A percentile compares a stretch with the other conserved stretches of the same genome.
These are phyloP conservation scores for Labyrinthula sp. DNA, from an alignment of 352 stramenopile genomes.

Conservation along the genomic window DNA sequence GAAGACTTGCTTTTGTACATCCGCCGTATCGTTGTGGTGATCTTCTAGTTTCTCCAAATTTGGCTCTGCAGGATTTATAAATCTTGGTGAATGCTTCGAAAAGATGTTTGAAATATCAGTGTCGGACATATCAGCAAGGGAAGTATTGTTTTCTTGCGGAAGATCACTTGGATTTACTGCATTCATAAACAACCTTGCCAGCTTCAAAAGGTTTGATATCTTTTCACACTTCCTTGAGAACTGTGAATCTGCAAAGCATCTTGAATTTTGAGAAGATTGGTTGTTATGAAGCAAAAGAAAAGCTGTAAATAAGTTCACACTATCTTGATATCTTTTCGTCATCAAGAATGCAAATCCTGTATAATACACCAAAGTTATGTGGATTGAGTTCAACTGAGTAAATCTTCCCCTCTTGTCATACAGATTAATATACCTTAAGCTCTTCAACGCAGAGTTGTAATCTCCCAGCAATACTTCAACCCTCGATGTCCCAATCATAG, in stretches of 20 bases:
- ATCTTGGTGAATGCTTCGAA: conserved; percentile 73
- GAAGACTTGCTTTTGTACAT: conserved; percentile 51
- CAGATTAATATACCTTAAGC: conserved; percentile 59
- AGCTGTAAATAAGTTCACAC: conserved; percentile 40
- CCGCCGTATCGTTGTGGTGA: conserved; percentile 38
- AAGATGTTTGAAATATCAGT: conserved; percentile 61
- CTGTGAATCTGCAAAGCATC: conserved; percentile 56
- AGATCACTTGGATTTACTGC: conserved; percentile 46
- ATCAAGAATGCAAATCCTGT: conserved; percentile 87
- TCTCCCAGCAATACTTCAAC: conserved; percentile 86
- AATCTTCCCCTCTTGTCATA: conserved; percentile 63
- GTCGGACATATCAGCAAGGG: conserved; percentile 39
- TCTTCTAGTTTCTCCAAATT: conserved; percentile 19
- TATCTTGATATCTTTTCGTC: conserved; percentile 79
- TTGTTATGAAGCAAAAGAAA: conserved; percentile 61
- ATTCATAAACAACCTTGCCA: conserved; percentile 62
- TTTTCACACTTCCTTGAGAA: conserved; percentile 80
- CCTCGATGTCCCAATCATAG: conserved; percentile 69
- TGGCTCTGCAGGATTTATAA: conserved; percentile 63
- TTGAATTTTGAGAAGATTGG: conserved; percentile 44
- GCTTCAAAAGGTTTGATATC: conserved; percentile 69
- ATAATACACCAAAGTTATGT: conserved; percentile 88
- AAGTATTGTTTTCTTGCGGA: conserved; percentile 67
- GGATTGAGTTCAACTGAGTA: conserved; percentile 63
- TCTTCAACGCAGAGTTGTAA: conserved; percentile 72